Conservation (phyloP, 805 yeast species). For the Lipomyces anomalus region DNA sequence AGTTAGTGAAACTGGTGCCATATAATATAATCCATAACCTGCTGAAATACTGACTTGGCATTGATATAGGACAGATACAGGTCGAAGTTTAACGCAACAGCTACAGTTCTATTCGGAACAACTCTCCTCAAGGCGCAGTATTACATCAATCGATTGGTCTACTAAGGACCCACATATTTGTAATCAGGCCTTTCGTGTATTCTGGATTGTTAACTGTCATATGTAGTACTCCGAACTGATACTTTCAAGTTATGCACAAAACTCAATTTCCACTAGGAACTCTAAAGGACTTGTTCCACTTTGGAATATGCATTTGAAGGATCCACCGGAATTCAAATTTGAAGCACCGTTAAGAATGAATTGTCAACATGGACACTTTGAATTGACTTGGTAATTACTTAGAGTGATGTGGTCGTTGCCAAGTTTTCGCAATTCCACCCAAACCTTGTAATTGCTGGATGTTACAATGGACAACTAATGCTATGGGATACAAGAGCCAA, state of each 20-base stretch:
- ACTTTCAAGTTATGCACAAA: constrained; percentile 32
- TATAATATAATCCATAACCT: no score
- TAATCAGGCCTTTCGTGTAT: no score
- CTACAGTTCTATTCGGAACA: constrained; percentile 23
- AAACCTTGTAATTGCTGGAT: constrained; percentile 42
- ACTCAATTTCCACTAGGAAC: constrained; percentile 21
- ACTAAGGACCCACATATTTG: no score
- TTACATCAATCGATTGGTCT: constrained; percentile 36
- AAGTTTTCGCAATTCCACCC: constrained; percentile 40
- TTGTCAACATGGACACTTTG: not conserved
- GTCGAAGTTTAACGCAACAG: constrained; percentile 16
- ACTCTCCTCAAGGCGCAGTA: constrained; percentile 27
- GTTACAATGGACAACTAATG: constrained; percentile 44
- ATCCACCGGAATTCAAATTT: constrained; percentile 40
- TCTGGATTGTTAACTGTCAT: no score
- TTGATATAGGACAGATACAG: constrained; percentile 9
- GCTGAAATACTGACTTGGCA: no score
- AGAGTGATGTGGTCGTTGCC: constrained; percentile 38
- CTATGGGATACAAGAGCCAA: constrained; percentile 45
- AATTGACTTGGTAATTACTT: no score
- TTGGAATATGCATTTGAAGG: constrained; percentile 35
- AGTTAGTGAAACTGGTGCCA: not conserved
- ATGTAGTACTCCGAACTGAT: constrained; percentile 34
- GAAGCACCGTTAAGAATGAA: constrained; percentile 33
- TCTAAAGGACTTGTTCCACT: constrained; percentile 32